phyloP scores from a whole-genome alignment of 768 basidiomycete species.

The Multifurca ochricompacta region DNA sequence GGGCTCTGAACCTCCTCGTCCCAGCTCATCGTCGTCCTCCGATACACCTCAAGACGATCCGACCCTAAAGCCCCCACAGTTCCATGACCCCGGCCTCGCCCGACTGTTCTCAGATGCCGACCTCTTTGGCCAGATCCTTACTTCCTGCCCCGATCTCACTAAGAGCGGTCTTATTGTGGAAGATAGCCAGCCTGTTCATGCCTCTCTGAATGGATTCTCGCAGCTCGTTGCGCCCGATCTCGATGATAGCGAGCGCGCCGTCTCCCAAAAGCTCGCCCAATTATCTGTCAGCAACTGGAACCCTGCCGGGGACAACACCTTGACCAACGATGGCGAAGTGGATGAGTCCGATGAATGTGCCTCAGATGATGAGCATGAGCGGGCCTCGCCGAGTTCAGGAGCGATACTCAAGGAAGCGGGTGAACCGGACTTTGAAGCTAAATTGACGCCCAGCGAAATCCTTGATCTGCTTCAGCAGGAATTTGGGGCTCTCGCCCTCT shows the following conservation, averaged over 20 bases:
- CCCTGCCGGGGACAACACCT: conserved; percentile 13
- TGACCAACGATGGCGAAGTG: background rate
- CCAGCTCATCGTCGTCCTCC: conserved; percentile 8
- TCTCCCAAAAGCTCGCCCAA: conserved; percentile 32
- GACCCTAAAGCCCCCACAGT: background rate
- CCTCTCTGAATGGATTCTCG: conserved; percentile 30
- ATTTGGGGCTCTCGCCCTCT: conserved; percentile 45
- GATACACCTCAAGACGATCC: background rate
- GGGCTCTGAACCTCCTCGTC: background rate
- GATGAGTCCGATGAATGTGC: conserved; percentile 16
- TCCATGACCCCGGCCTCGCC: conserved; percentile 26
- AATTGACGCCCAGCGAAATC: conserved; percentile 39
- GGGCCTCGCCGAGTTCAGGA: background rate
- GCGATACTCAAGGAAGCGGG: background rate
- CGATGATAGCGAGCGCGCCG: conserved; percentile 29
- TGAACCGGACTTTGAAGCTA: conserved; percentile 20
- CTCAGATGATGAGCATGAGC: conserved; percentile 24
- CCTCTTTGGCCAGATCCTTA: conserved; percentile 32
- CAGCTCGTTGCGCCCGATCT: conserved; percentile 37
- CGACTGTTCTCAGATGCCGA: conserved; percentile 35
- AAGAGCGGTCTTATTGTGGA: background rate
- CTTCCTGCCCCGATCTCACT: background rate
- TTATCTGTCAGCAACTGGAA: conserved; percentile 33
- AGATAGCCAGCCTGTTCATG: conserved; percentile 15
- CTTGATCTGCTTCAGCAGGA: conserved; percentile 45